These are phyloP conservation scores for Sordariomycetes sp. DNA, from an alignment of 2,329 filamentous ascomycete genomes.

Conservation along the genomic window DNA sequence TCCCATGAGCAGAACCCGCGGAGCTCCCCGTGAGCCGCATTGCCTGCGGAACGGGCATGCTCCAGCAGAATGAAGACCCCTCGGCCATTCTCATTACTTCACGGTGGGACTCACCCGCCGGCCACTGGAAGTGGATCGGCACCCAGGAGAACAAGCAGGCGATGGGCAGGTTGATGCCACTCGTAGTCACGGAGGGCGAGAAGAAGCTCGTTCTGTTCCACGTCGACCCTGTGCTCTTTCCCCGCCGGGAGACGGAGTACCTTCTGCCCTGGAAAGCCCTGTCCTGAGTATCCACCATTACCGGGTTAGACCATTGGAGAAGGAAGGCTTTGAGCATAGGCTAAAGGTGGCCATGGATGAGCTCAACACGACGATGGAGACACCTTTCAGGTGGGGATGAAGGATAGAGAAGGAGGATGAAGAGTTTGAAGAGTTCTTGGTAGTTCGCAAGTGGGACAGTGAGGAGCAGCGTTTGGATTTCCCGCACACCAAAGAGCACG, in stretches of 20 bases:
- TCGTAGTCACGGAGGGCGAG: slow-evolving; percentile 17
- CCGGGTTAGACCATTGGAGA: slow-evolving; percentile 16
- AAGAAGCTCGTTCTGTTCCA: slow-evolving; percentile 25
- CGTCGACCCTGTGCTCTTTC: slow-evolving; percentile 17
- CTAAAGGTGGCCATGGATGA: slow-evolving; percentile 19
- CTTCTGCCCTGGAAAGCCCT: slow-evolving; percentile 11
- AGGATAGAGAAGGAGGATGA: slow-evolving; percentile 22
- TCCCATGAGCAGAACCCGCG: slow-evolving; percentile 20
- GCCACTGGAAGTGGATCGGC: slow-evolving; percentile 28
- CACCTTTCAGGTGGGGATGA: slow-evolving; percentile 25
- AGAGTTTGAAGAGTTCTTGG: slow-evolving; percentile 16
- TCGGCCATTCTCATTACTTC: slow-evolving; percentile 27
- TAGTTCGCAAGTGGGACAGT: slow-evolving; percentile 24
- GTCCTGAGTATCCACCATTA: slow-evolving; percentile 22
- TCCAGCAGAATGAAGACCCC: slow-evolving; percentile 19
- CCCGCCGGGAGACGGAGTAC: slow-evolving; percentile 8
- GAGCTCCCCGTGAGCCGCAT: slow-evolving; percentile 17
- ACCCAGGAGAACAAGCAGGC: slow-evolving; percentile 23
- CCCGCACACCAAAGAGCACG: background rate
- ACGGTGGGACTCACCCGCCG: slow-evolving; percentile 26
- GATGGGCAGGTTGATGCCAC: slow-evolving; percentile 17
- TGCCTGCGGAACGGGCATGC: slow-evolving; percentile 20
- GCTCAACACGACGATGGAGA: slow-evolving; percentile 15
- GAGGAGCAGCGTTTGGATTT: slow-evolving; percentile 14
- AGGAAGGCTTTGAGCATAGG: slow-evolving; percentile 16